Conservation (phyloP, 257 asterid species). For the Thymus mandschuricus region DNA sequence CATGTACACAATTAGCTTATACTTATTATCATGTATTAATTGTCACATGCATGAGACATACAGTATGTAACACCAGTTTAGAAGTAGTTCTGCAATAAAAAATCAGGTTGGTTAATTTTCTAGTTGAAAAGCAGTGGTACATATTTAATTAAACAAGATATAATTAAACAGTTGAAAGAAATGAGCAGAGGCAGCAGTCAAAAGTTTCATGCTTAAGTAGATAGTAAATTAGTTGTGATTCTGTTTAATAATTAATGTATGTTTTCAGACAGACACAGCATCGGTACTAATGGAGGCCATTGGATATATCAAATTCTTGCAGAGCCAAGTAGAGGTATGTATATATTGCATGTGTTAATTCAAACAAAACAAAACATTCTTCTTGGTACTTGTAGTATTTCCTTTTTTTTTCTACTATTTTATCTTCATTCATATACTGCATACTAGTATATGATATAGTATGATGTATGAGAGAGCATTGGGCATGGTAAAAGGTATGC, state of each 20-base stretch:
- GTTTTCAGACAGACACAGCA: constrained; percentile 93
- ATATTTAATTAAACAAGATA: not conserved
- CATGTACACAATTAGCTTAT: not conserved
- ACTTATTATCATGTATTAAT: not conserved
- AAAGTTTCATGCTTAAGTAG: constrained; percentile 30
- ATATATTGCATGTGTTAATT: constrained; percentile 18
- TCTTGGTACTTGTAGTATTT: constrained; percentile 34
- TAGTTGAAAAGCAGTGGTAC: not conserved
- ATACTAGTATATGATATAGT: too few relatives aligned
- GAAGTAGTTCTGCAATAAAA: not conserved
- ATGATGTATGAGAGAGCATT: too few relatives aligned
- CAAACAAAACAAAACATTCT: constrained; percentile 39
- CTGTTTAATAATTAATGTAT: constrained; percentile 14
- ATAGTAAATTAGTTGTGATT: too few relatives aligned
- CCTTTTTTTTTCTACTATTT: not conserved
- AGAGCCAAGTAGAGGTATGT: constrained; percentile 79
- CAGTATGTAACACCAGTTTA: not conserved
- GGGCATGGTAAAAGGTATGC: too few relatives aligned
- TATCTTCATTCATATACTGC: not conserved
- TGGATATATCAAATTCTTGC: constrained; percentile 93
- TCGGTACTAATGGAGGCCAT: constrained; percentile 97
- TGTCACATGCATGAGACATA: constrained; percentile 11
- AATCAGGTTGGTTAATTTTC: too few relatives aligned
- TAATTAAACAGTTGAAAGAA: constrained; percentile 19
- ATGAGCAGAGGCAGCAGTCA: constrained; percentile 22